These are phyloP conservation scores for Argentina anserina DNA, from an alignment of 306 rosid genomes.

Conservation along the genomic window DNA sequence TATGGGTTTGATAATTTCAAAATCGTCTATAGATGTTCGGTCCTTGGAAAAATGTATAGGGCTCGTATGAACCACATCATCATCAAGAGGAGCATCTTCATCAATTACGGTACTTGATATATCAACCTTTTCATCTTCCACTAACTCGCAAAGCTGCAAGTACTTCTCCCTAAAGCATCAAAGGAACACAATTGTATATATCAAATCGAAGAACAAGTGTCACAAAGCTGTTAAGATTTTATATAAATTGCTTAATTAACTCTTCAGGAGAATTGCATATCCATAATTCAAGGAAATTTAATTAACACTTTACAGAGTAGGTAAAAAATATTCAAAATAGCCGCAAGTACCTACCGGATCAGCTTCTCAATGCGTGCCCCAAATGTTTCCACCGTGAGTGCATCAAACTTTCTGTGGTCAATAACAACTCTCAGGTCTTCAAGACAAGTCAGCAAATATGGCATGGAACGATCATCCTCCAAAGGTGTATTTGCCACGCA, in stretches of 20 bases:
- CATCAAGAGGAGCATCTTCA: conserved; percentile 87
- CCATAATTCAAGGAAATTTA: not conserved
- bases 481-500: conserved; percentile 76
- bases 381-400: conserved; percentile 86
- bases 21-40: conserved; percentile 92
- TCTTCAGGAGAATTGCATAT: conserved; percentile 1
- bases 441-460: conserved; percentile 72
- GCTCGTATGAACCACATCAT: conserved; percentile 88
- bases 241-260: not conserved
- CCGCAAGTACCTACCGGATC: conserved; percentile 59
- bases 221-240: conserved; percentile 21
- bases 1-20: conserved; percentile 93
- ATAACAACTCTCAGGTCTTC: conserved; percentile 86
- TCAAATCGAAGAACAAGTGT: conserved; percentile 15
- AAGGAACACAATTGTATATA: conserved; percentile 18
- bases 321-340: conserved; percentile 11
- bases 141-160: conserved; percentile 93
- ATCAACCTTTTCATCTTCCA: conserved; percentile 89
- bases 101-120: conserved; percentile 64
- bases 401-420: conserved; percentile 75
- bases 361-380: conserved; percentile 93
- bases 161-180: conserved; percentile 79
- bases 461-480: conserved; percentile 71
- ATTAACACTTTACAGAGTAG: conserved; percentile 2
- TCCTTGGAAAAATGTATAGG: conserved; percentile 86